phyloP scores from a whole-genome alignment of 768 basidiomycete species.

The Termitomyces sp. region DNA sequence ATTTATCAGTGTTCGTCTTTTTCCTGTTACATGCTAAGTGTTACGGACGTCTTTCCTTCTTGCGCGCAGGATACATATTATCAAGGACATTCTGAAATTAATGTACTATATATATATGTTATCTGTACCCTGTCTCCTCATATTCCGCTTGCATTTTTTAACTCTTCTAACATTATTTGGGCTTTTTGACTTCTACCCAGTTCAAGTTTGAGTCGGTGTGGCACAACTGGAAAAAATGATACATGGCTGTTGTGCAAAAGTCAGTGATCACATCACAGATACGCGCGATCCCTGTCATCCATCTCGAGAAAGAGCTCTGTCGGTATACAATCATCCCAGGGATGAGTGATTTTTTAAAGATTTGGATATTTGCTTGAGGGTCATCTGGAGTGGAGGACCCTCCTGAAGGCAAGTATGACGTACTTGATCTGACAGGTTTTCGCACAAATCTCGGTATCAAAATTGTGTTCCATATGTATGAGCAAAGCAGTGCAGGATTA shows the following conservation, averaged over 20 bases:
- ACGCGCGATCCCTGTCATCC: not conserved
- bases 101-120: constrained; percentile 3
- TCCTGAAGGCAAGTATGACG: not conserved
- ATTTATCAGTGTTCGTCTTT: not conserved
- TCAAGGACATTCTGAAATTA: constrained; percentile 1
- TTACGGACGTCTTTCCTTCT: constrained; percentile 3
- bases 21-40: not conserved
- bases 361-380: not conserved
- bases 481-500: too few species aligned
- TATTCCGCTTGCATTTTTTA: constrained; percentile 1
- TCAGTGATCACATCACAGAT: not conserved
- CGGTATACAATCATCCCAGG: not conserved
- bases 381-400: too few species aligned
- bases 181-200: not conserved
- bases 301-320: too few species aligned
- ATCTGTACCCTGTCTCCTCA: not conserved
- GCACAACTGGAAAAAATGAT: not conserved
- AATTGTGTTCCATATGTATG: too few species aligned
- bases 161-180: not conserved
- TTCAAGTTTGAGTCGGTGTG: not conserved
- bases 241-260: too few species aligned
- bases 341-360: not conserved
- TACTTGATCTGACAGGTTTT: not conserved
- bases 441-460: too few species aligned
- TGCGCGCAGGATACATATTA: not conserved